Percentiles rank a stretch among this genome's conserved stretches.
Conservation (phyloP, 2,329 filamentous ascomycete genomes). For the Calonectria leucothoes region DNA sequence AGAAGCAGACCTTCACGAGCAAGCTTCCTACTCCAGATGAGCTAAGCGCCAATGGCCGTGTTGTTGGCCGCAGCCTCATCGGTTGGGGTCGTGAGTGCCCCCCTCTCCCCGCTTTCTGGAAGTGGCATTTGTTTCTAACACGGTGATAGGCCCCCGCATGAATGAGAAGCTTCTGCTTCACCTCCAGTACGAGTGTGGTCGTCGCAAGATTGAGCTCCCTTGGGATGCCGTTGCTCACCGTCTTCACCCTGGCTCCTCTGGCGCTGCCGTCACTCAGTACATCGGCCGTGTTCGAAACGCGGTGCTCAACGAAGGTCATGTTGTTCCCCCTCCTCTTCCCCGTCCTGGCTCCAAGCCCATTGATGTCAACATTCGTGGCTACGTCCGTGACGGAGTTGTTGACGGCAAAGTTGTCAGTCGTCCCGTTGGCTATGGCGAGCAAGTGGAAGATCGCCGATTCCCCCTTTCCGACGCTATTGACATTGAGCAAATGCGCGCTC, state of each 20-base stretch:
- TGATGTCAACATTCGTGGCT: conserved; percentile 48
- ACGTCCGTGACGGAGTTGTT: conserved; percentile 42
- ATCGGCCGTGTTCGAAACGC: conserved; percentile 49
- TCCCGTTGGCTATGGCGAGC: conserved; percentile 47
- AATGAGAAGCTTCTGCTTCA: conserved; percentile 56
- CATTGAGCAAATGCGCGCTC: background rate
- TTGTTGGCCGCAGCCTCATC: conserved; percentile 52
- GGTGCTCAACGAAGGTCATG: conserved; percentile 53
- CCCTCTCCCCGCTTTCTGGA: background rate
- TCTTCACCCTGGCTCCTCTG: conserved; percentile 54
- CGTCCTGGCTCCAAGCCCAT: conserved; percentile 36
- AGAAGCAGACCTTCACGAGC: conserved; percentile 36
- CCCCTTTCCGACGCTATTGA: conserved; percentile 42
- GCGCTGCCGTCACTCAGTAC: conserved; percentile 52
- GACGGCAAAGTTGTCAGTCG: conserved; percentile 42
- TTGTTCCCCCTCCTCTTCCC: conserved; percentile 51
- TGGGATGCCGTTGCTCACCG: conserved; percentile 56
- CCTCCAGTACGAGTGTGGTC: conserved; percentile 53
- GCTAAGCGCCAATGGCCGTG: conserved; percentile 43
- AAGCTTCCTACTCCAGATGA: conserved; percentile 40
- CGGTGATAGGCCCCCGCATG: conserved; percentile 56
- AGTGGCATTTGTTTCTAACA: conserved; percentile 5
- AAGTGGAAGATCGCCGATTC: conserved; percentile 45
- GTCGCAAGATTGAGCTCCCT: conserved; percentile 48
- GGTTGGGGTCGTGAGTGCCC: conserved; percentile 55